Conservation (phyloP, 2,329 filamentous ascomycete species). For the Pestalotiopsis sp. region DNA sequence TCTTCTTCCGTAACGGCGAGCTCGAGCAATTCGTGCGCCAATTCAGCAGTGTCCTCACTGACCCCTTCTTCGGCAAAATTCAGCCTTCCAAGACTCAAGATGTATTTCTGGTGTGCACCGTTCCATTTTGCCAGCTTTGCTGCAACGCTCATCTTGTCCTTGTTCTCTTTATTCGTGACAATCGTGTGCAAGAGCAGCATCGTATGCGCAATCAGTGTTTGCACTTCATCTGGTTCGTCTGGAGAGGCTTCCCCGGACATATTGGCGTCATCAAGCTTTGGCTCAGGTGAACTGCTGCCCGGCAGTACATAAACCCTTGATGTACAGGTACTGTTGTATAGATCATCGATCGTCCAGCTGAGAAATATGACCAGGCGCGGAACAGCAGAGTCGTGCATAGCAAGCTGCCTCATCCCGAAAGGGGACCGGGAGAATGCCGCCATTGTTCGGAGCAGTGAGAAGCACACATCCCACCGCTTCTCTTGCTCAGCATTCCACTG, state of each 20-base stretch:
- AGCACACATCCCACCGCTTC: slow-evolving; percentile 44
- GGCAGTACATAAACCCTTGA: slow-evolving; percentile 21
- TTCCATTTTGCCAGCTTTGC: slow-evolving; percentile 71
- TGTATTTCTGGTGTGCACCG: slow-evolving; percentile 79
- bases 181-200: slow-evolving; percentile 55
- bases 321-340: slow-evolving; percentile 64
- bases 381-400: slow-evolving; percentile 68
- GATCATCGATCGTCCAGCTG: slow-evolving; percentile 68
- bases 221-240: slow-evolving; percentile 33
- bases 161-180: slow-evolving; percentile 50
- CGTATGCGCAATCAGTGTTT: slow-evolving; percentile 50
- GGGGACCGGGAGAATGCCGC: slow-evolving; percentile 64
- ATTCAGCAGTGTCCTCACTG: slow-evolving; percentile 80
- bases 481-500: slow-evolving; percentile 42
- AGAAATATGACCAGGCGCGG: slow-evolving; percentile 74
- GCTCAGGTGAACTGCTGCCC: neutral
- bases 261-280: slow-evolving; percentile 17
- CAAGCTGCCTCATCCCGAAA: slow-evolving; percentile 68
- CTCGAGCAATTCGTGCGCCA: slow-evolving; percentile 82
- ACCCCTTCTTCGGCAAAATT: slow-evolving; percentile 79
- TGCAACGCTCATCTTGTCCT: slow-evolving; percentile 61
- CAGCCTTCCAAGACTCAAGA: slow-evolving; percentile 80
- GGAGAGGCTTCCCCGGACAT: neutral
- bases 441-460: slow-evolving; percentile 56
- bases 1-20: slow-evolving; percentile 78